Conservation (phyloP, 1,284 basidiomycete genomes). For the Leccinum glutinopallens region DNA sequence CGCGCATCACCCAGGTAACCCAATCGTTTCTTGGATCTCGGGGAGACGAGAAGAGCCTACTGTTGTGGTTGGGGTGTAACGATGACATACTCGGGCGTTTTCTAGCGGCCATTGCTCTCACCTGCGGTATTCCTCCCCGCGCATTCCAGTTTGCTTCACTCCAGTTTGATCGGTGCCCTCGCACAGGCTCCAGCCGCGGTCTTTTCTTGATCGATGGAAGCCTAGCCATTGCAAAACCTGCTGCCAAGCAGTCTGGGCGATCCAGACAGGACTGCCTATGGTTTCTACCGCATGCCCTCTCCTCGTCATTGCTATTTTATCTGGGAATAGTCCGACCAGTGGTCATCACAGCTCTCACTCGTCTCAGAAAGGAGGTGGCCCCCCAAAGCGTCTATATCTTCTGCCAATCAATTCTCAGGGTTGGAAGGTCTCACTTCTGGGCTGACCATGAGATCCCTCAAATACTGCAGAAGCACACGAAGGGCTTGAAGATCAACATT, state of each 20-base stretch:
- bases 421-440: background rate
- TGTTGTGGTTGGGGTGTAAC: background rate
- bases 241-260: conserved; percentile 2
- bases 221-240: conserved; percentile 10
- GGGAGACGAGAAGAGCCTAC: background rate
- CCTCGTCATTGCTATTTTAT: conserved; percentile 4
- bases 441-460: background rate
- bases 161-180: background rate
- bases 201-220: conserved; percentile 10
- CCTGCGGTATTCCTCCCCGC: conserved; percentile 3
- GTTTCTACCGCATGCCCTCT: background rate
- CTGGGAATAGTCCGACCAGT: background rate
- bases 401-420: background rate
- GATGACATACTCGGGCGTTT: conserved; percentile 1
- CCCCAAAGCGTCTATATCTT: conserved; percentile 5
- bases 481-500: background rate
- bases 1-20: background rate
- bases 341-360: background rate
- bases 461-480: conserved; percentile 1
- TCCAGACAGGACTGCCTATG: background rate
- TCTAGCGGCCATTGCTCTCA: background rate
- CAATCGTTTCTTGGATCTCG: background rate
- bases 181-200: background rate
- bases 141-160: conserved; percentile 10
- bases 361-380: background rate